These are phyloP conservation scores for Avena sativa DNA, from an alignment of 176 grass and related monocot genomes.

Conservation along the genomic window DNA sequence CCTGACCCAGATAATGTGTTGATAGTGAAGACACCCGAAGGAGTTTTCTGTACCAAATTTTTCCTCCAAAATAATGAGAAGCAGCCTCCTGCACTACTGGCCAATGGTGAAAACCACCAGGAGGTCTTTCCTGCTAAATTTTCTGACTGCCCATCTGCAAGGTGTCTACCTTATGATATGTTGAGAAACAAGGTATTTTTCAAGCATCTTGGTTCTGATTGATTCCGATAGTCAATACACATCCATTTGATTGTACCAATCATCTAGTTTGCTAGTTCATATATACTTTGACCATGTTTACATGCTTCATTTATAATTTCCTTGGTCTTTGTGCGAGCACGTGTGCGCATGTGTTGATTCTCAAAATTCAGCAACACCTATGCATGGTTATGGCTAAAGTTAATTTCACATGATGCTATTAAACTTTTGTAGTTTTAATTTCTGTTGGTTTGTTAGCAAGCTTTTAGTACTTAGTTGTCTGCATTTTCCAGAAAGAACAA, in stretches of 20 bases:
- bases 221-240: background rate
- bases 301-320: slow-evolving; percentile 13
- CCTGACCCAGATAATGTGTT: slow-evolving; percentile 76
- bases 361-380: slow-evolving; percentile 5
- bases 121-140: slow-evolving; percentile 45
- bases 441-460: background rate
- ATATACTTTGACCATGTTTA: background rate
- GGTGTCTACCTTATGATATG: slow-evolving; percentile 74
- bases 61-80: slow-evolving; percentile 66
- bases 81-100: slow-evolving; percentile 53
- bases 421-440: slow-evolving; percentile 1
- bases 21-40: slow-evolving; percentile 68
- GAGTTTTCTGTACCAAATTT: slow-evolving; percentile 76
- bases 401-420: slow-evolving; percentile 3
- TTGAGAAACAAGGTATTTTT: slow-evolving; percentile 65
- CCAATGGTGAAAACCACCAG: slow-evolving; percentile 56
- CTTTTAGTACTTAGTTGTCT: slow-evolving; percentile 13
- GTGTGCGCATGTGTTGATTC: background rate
- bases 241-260: background rate
- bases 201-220: slow-evolving; percentile 2
- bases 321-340: background rate
- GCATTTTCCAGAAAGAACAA: slow-evolving; percentile 64
- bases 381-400: slow-evolving; percentile 13
- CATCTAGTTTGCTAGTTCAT: slow-evolving; percentile 3
- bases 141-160: slow-evolving; percentile 64